Evolutionary conservation across 768 basidiomycete genomes (phyloP).

Genomic region (Clitopilus hobsonii): DNA sequence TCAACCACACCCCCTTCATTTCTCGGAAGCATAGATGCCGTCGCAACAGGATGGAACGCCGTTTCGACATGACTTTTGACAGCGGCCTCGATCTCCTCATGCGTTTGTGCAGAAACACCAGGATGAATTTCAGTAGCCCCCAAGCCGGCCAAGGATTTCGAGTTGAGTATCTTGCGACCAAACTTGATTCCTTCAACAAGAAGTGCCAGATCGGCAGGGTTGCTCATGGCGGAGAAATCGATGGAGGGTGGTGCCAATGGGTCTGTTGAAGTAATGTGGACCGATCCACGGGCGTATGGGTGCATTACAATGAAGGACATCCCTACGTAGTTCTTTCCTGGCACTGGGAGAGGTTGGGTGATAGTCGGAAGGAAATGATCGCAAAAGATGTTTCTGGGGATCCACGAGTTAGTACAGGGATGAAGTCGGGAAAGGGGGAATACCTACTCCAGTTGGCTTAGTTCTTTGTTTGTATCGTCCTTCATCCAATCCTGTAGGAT

Average conservation of each 20-base stretch:
- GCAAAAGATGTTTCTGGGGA: not conserved
- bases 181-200: constrained; percentile 16
- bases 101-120: constrained; percentile 11
- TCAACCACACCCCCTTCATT: constrained; percentile 28
- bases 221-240: constrained; percentile 11
- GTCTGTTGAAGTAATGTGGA: constrained; percentile 20
- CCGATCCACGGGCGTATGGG: constrained; percentile 33
- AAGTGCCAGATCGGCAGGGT: constrained; percentile 16
- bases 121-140: constrained; percentile 13
- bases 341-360: constrained; percentile 4
- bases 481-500: not conserved
- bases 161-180: constrained; percentile 7
- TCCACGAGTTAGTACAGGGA: not conserved
- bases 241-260: constrained; percentile 12
- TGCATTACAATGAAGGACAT: constrained; percentile 20
- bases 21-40: constrained; percentile 25
- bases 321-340: constrained; percentile 17
- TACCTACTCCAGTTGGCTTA: constrained; percentile 1
- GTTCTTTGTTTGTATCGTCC: not conserved
- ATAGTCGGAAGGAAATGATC: not conserved
- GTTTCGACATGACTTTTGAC: constrained; percentile 2
- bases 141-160: constrained; percentile 1
- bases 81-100: constrained; percentile 13
- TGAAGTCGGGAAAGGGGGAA: not conserved
- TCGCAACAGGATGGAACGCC: constrained; percentile 18